Evolutionary conservation across 2,329 filamentous ascomycete species (phyloP), one percentile per base, ranked within the genome.

Genomic region (Zymoseptoria ardabiliae): DNA sequence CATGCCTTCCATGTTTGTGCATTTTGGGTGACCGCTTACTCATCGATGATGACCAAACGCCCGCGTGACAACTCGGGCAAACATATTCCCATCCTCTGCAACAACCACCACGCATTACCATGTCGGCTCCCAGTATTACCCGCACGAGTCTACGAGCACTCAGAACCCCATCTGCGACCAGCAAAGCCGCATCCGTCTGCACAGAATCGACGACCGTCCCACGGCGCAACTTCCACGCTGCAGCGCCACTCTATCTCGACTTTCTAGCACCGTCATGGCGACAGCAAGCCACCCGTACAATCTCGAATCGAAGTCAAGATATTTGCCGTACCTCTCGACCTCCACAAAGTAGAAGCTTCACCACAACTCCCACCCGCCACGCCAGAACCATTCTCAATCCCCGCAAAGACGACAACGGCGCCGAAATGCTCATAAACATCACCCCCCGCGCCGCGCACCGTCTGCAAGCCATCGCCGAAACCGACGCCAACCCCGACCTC

Each of bases 351-450:
- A 49, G 55, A 50, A 13, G 20, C 10, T 61, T 70, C 52, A 66
- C 66, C 11, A 54, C 62, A 19, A 64, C 66, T 0, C 13, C 56
- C 6, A n/a, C 53, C 7, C 56, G 21, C 3, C 45, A 17, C 11
- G 68, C 68, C 19, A 67, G 74, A 55, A 76, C 75, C 17, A 78
- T 81, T 58, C 75, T 79, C 17, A 96, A 97, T 71, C 89, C 91
- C 0, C 85, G 87, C 66, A 82, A 81, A 58, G 90, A 94, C 72
- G 90, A 95, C 30, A 85, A 92, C 58, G 93, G 93, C 23, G 87
- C 90, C n/a, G 83, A 87, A 20, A 91, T 96, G 86, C 78, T 79
- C 67, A 81, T 99, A 22, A 87, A 88, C 57, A 96, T 97, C 62
- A 95, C 91, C 0, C 82, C 89, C 1, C 84, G 92, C 54, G 93